Base-by-base conservation (phyloP, 305 asterid species). In the Petunia hybrid region DNA sequence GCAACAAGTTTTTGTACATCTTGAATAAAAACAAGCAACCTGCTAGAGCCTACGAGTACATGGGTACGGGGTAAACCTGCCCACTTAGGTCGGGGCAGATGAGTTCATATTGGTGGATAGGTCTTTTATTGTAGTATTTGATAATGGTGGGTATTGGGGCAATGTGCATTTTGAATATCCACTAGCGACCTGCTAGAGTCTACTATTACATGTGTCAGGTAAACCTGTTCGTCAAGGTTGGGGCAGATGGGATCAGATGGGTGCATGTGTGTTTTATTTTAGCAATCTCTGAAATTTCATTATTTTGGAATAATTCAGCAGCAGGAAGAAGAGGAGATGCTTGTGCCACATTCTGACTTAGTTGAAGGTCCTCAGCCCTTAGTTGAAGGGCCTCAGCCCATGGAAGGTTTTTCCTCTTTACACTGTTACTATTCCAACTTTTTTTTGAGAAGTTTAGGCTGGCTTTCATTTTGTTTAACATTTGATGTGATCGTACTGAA, bases 331-430 rank as follows among this genome's bases (percentile, higher is more conserved):
- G 94, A 90, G 81, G 94, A 90, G 89, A 90, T 90, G 94, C 85
- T 87, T 48, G 94, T 94, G 79, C 99, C 98, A 1, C 96, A 89
- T 82, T 85, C 99, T 45, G 98, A 94, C 82, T 74, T 90, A 68
- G 97, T 92, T 2, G 97, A 95, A 86, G 98, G 97, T 39, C 99
- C 99, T 82, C 98, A 92, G 84, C 97, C 94, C 6, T 64, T 91
- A 82, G 92, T 92, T 5, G 98, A 93, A 90, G 97, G 94, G 7
- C 97, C 97, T 40, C 98, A 88, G 89, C 98, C 99, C 0, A 94
- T 94, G 98, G 98, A 96, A 96, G 98, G 97, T 94, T 70, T 56
- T 80, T 39, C 45, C 68, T 53, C 38, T 67, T 74, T 39, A 12
- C 51, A 40, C 14, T 51, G 63, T 73, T 73, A 53, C 45, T 51